Percentiles rank a stretch among this genome's conserved stretches.
phyloP scores from a whole-genome alignment of 345 rosid species.

The Angophora floribunda region DNA sequence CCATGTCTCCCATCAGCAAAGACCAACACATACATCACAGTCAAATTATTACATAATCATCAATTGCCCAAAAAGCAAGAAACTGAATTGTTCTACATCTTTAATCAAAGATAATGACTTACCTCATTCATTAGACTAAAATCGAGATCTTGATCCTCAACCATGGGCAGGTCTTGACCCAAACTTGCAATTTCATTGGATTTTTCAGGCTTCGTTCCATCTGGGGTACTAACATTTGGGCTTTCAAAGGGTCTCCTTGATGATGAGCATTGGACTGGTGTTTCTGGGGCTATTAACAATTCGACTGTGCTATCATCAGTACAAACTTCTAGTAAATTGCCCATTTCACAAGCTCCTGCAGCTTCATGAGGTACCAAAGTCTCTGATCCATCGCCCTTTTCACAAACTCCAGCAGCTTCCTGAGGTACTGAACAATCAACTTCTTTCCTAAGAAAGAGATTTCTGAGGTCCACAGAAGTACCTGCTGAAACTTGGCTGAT shows the following conservation, averaged over 20 bases:
- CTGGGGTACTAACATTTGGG: conserved; percentile 9
- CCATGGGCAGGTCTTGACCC: conserved; percentile 4
- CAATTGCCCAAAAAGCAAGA: background rate
- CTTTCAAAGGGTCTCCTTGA: conserved; percentile 25
- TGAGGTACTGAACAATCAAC: background rate
- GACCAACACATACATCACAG: background rate
- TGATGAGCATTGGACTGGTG: conserved; percentile 35
- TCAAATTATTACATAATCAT: background rate
- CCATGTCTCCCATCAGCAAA: background rate
- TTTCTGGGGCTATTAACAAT: conserved; percentile 56
- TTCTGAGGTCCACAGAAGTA: conserved; percentile 35
- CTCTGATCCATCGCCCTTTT: background rate
- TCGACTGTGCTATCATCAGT: conserved; percentile 9
- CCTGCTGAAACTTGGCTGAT: conserved; percentile 28
- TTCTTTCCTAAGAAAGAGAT: conserved; percentile 12
- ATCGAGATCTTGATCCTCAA: conserved; percentile 27
- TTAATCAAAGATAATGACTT: background rate
- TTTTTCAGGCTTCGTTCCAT: conserved; percentile 6
- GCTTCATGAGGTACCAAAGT: background rate
- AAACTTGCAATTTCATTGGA: conserved; percentile 1
- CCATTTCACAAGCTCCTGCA: background rate
- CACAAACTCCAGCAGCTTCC: background rate
- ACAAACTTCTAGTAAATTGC: background rate
- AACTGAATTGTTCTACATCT: background rate
- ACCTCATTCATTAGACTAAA: conserved; percentile 33